Evolutionary conservation across 2,329 filamentous ascomycete genomes (phyloP).

Genomic region (Alternaria novae-zelandiae): DNA sequence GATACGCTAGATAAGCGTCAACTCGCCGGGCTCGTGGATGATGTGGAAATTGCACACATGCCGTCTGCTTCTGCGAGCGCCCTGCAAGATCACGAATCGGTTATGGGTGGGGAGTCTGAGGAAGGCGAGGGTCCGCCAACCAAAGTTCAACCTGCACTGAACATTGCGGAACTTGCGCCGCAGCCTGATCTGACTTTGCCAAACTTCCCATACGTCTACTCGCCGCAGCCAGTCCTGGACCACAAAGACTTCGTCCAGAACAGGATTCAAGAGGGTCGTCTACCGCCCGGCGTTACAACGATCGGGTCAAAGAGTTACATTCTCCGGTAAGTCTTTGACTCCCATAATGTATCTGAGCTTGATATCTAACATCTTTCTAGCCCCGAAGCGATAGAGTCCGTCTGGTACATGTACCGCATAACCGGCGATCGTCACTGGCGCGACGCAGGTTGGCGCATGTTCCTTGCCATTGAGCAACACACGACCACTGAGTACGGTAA

Average conservation of each 20-base stretch:
- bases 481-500: constrained; percentile 69
- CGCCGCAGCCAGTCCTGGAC: constrained; percentile 35
- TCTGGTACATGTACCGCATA: constrained; percentile 78
- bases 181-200: constrained; percentile 30
- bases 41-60: constrained; percentile 20
- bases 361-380: constrained; percentile 21
- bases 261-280: constrained; percentile 50
- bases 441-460: constrained; percentile 78
- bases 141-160: constrained; percentile 22
- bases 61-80: constrained; percentile 10
- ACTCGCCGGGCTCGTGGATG: constrained; percentile 32
- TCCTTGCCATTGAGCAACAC: constrained; percentile 65
- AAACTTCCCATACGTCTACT: constrained; percentile 39
- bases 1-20: constrained; percentile 37
- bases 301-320: constrained; percentile 67
- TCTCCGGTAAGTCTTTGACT: constrained; percentile 54
- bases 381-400: constrained; percentile 80
- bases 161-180: constrained; percentile 16
- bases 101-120: constrained; percentile 26
- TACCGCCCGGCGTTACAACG: constrained; percentile 63
- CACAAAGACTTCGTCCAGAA: constrained; percentile 47
- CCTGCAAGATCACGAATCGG: constrained; percentile 14
- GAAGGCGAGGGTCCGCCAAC: constrained; percentile 33
- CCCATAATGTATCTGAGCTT: background rate
- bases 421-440: constrained; percentile 71